Percentiles rank a stretch among this genome's conserved stretches.
Conservation (phyloP, 2,329 filamentous ascomycete genomes). For the Hypoxylon sp. region DNA sequence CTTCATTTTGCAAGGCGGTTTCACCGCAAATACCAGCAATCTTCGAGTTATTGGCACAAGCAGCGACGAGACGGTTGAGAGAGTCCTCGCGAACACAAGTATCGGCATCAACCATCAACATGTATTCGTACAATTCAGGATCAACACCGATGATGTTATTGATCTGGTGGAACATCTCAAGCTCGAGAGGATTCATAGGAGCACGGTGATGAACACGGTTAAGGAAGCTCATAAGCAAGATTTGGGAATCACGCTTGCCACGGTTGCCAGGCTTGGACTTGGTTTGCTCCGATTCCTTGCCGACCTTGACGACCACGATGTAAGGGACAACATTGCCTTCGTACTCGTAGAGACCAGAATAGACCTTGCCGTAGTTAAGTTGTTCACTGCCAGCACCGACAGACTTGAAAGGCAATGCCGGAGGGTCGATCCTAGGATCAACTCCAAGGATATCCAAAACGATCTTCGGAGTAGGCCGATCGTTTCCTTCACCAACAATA, state of each 20-base stretch:
- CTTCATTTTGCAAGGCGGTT: constrained; percentile 94
- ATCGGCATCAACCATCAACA: constrained; percentile 98
- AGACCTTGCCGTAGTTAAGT: constrained; percentile 98
- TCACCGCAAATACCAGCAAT: constrained; percentile 98
- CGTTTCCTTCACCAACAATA: constrained; percentile 95
- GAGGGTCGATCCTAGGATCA: constrained; percentile 94
- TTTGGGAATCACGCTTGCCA: constrained; percentile 97
- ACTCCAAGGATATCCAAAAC: constrained; percentile 97
- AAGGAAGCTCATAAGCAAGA: constrained; percentile 94
- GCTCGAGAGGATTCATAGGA: constrained; percentile 93
- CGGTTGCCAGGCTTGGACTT: constrained; percentile 96
- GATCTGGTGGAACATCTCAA: constrained; percentile 99
- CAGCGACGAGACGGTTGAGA: constrained; percentile 88
- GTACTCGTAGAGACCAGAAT: constrained; percentile 95
- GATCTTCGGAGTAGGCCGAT: constrained; percentile 96
- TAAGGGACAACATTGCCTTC: constrained; percentile 98
- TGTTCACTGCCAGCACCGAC: constrained; percentile 89
- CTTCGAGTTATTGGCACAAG: constrained; percentile 91
- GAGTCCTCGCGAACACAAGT: constrained; percentile 93
- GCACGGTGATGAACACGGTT: constrained; percentile 95
- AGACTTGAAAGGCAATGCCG: constrained; percentile 92
- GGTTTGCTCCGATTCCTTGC: constrained; percentile 91
- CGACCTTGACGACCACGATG: constrained; percentile 93
- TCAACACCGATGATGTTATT: constrained; percentile 99
- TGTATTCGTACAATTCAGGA: constrained; percentile 95